Evolutionary conservation across 495 filamentous ascomycete genomes (phyloP), one percentile per base, ranked within the genome.

Genomic region (Durotheca rogersii): DNA sequence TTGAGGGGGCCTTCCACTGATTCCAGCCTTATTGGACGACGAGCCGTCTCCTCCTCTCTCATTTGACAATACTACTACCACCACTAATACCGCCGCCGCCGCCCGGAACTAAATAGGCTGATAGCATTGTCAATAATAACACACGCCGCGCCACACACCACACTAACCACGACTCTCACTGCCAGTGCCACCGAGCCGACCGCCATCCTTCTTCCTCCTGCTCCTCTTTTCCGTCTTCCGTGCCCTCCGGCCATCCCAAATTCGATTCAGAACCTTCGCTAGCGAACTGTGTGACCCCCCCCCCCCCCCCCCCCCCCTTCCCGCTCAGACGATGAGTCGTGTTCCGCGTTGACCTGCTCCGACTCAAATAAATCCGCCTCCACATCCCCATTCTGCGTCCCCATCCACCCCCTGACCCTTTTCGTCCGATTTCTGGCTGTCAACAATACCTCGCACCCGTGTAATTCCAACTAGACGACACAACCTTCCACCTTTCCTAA

Each of bases 1-100:
- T 58, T 36, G 55, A 53, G 54, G 35, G 52, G 48, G 54, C 54
- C 52, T 47, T 58, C 48, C 44, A 32, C 39, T 9, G 21, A 14
- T 16, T 38, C 34, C 19, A 35, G 35, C 34, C 39, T 53, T 20
- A 49, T 58, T 58, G 48, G 44, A 49, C 35, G 20, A 31, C 44
- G 33, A 12, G n/a, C 19, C 10, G 31, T 40, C 33, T 41, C 42
- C 37, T 47, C 23, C 4, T 27, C 23, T 9, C 9, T 27, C 23
- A n/a, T n/a, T n/a, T n/a, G n/a, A n/a, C n/a, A n/a, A n/a, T n/a
- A n/a, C n/a, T n/a, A n/a, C n/a, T n/a, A n/a, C n/a, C n/a, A n/a
- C n/a, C n/a, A n/a, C n/a, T n/a, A n/a, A n/a, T n/a, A n/a, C n/a
- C n/a, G n/a, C n/a, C n/a, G n/a, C n/a, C n/a, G n/a, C n/a, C n/a